These are phyloP conservation scores for Colletotrichum lindemuthianum DNA, from an alignment of 2,329 filamentous ascomycete species.

Conservation along the genomic window DNA sequence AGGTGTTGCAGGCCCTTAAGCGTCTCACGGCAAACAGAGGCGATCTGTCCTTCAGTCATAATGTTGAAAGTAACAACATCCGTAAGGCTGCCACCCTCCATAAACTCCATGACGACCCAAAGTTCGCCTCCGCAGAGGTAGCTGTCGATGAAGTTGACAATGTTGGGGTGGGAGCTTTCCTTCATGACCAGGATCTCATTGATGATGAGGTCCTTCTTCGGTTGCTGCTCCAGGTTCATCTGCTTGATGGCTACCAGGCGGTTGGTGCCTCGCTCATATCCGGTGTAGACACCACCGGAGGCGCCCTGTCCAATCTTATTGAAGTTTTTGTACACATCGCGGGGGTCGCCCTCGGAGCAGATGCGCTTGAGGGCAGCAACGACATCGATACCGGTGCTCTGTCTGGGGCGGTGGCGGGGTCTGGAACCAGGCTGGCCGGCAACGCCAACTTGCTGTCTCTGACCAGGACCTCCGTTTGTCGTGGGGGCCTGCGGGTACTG, in stretches of 20 bases:
- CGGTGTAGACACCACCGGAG: slow-evolving; percentile 94
- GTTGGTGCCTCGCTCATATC: slow-evolving; percentile 85
- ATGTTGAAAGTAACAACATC: slow-evolving; percentile 99
- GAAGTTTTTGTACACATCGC: slow-evolving; percentile 84
- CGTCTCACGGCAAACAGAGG: slow-evolving; percentile 93
- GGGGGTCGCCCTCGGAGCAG: slow-evolving; percentile 89
- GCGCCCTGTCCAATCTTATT: slow-evolving; percentile 98
- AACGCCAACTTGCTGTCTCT: slow-evolving; percentile 48
- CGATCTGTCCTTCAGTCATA: slow-evolving; percentile 98
- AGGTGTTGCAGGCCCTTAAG: slow-evolving; percentile 92
- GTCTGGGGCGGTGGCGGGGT: slow-evolving; percentile 80
- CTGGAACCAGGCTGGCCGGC: slow-evolving; percentile 58
- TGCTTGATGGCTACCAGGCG: slow-evolving; percentile 97
- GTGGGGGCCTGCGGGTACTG: slow-evolving; percentile 47
- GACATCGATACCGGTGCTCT: slow-evolving; percentile 85
- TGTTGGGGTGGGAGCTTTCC: slow-evolving; percentile 97
- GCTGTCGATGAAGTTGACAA: slow-evolving; percentile 99
- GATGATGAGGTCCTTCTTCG: slow-evolving; percentile 98
- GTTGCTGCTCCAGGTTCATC: slow-evolving; percentile 98
- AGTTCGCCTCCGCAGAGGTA: slow-evolving; percentile 89
- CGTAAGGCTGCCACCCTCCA: slow-evolving; percentile 97
- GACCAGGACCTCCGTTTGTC: slow-evolving; percentile 46
- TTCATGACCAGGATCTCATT: slow-evolving; percentile 99
- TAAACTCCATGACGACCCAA: slow-evolving; percentile 99
- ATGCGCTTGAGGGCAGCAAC: slow-evolving; percentile 86